These are phyloP conservation scores for Inonotus hispidus DNA, from an alignment of 1,284 basidiomycete genomes.

Conservation along the genomic window DNA sequence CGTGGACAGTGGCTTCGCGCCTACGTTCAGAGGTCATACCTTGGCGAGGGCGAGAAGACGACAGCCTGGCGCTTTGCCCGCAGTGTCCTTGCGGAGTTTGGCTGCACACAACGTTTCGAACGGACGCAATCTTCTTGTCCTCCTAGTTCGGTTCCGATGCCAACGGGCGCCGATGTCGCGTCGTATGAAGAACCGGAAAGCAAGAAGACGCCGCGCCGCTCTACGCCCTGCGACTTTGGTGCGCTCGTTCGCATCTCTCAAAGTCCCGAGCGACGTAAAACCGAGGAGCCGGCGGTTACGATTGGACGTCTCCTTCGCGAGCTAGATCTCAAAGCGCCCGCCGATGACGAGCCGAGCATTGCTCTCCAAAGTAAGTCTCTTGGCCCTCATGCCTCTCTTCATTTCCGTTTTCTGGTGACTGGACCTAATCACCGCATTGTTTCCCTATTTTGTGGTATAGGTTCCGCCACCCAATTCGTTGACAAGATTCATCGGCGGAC, in stretches of 20 bases:
- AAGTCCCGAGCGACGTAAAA: neutral
- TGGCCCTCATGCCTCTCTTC: neutral
- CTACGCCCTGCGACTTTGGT: constrained; percentile 11
- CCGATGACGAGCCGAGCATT: constrained; percentile 10
- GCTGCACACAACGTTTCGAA: constrained; percentile 7
- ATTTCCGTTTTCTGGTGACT: neutral
- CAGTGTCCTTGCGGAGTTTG: constrained; percentile 2
- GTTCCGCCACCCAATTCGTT: constrained; percentile 12
- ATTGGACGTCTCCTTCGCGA: constrained; percentile 9
- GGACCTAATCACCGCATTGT: neutral
- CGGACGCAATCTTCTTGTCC: neutral
- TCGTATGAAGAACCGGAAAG: neutral
- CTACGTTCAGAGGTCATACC: constrained; percentile 14
- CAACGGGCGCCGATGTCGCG: neutral
- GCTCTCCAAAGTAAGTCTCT: constrained; percentile 8
- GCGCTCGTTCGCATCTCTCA: constrained; percentile 6
- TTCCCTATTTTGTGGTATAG: neutral
- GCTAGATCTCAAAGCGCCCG: constrained; percentile 1
- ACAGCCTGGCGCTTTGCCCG: neutral
- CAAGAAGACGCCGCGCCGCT: constrained; percentile 10
- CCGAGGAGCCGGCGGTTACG: constrained; percentile 10
- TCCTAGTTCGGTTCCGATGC: neutral
- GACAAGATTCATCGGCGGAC: constrained; percentile 16
- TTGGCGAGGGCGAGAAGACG: neutral
- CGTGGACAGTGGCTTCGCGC: constrained; percentile 21